Conservation (phyloP, 176 grass and related monocot genomes). For the Urochloa ruziziensis region DNA sequence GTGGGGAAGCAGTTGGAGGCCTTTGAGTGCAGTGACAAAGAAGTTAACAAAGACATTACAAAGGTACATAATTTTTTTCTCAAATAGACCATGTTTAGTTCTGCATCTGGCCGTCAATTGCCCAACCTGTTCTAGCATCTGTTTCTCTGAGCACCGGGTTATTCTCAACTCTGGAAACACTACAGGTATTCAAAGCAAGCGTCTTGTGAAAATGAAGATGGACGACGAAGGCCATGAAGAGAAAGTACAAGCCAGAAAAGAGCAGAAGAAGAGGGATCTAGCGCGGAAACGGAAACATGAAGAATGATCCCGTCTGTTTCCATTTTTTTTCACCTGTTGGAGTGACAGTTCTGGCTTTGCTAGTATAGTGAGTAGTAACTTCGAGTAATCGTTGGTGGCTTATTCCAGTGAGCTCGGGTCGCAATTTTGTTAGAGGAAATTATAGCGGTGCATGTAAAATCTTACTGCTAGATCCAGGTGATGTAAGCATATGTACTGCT, state of each 20-base stretch:
- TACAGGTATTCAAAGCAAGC: constrained; percentile 77
- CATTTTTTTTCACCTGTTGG: background rate
- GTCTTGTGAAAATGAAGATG: constrained; percentile 71
- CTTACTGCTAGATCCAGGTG: background rate
- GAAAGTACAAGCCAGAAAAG: constrained; percentile 61
- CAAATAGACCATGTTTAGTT: background rate
- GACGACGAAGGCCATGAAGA: constrained; percentile 85
- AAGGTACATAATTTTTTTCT: constrained; percentile 39
- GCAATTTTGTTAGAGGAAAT: background rate
- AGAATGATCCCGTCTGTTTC: constrained; percentile 37
- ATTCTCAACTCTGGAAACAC: background rate
- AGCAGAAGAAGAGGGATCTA: constrained; percentile 63
- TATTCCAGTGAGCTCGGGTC: background rate
- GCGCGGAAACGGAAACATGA: constrained; percentile 59
- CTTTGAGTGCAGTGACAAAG: constrained; percentile 50
- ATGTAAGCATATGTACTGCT: background rate
- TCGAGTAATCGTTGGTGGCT: background rate
- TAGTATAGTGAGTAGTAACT: background rate
- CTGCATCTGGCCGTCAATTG: background rate
- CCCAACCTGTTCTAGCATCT: background rate
- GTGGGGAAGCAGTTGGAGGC: constrained; percentile 55
- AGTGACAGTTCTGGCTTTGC: background rate
- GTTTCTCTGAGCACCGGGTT: background rate
- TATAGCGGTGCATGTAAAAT: background rate
- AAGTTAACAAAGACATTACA: constrained; percentile 72